Percentiles rank a stretch among this genome's conserved stretches.
Evolutionary conservation across 2,329 filamentous ascomycete genomes (phyloP).

Genomic region (Claviceps pazoutovae): DNA sequence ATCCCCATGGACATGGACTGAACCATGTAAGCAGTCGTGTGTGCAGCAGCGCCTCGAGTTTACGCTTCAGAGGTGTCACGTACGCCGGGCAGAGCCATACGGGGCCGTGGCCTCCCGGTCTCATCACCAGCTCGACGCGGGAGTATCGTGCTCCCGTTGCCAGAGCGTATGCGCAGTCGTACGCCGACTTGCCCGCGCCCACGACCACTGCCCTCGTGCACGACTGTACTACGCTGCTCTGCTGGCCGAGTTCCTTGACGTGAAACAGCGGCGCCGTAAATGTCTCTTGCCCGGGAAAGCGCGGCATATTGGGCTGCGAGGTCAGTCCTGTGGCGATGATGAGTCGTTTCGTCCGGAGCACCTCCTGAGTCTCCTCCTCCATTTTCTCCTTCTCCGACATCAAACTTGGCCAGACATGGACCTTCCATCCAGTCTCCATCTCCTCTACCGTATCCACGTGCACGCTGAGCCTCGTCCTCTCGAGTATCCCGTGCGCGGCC

Average conservation of each 20-base stretch:
- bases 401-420: conserved; percentile 1
- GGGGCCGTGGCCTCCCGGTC: conserved; percentile 36
- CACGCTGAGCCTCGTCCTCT: conserved; percentile 34
- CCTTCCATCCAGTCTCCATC: conserved; percentile 10
- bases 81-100: conserved; percentile 39
- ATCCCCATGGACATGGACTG: conserved; percentile 50
- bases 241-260: conserved; percentile 24
- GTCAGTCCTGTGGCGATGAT: conserved; percentile 37
- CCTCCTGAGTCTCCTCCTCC: neutral
- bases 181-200: conserved; percentile 44
- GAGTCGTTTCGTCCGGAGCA: conserved; percentile 18
- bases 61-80: conserved; percentile 46
- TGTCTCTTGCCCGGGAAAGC: conserved; percentile 20
- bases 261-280: conserved; percentile 30
- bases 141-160: conserved; percentile 18
- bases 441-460: conserved; percentile 30
- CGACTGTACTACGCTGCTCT: conserved; percentile 17
- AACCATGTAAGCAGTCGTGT: conserved; percentile 49
- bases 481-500: conserved; percentile 31
- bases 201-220: conserved; percentile 30
- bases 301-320: conserved; percentile 27
- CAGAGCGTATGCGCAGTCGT: conserved; percentile 42
- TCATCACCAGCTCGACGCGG: conserved; percentile 36
- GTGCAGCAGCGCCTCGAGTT: conserved; percentile 40
- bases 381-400: neutral